These are phyloP conservation scores for Saccharomyces jurei DNA, from an alignment of 805 yeast genomes.

Conservation along the genomic window DNA sequence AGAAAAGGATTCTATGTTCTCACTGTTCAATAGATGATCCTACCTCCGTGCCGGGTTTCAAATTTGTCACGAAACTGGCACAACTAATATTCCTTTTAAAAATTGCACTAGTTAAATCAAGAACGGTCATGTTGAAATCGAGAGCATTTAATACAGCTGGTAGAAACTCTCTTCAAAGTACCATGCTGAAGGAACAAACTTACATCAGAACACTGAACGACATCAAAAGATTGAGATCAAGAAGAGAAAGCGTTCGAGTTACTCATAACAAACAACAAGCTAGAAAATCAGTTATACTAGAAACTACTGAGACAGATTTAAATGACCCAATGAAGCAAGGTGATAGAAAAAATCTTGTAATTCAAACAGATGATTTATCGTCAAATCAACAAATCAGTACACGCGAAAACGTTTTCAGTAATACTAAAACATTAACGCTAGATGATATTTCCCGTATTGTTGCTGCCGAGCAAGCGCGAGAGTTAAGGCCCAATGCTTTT, in stretches of 20 bases:
- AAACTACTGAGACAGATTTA: slow-evolving; percentile 36
- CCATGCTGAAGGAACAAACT: slow-evolving; percentile 36
- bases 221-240: slow-evolving; percentile 65
- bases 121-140: slow-evolving; percentile 42
- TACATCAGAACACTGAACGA: slow-evolving; percentile 67
- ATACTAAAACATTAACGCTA: slow-evolving; percentile 77
- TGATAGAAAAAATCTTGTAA: slow-evolving; percentile 28
- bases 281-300: slow-evolving; percentile 57
- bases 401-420: slow-evolving; percentile 44
- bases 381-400: slow-evolving; percentile 44
- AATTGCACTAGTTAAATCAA: slow-evolving; percentile 75
- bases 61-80: slow-evolving; percentile 53
- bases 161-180: slow-evolving; percentile 6
- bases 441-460: slow-evolving; percentile 97
- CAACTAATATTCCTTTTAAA: slow-evolving; percentile 73
- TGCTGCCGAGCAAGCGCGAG: slow-evolving; percentile 93
- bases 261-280: slow-evolving; percentile 49
- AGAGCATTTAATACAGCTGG: slow-evolving; percentile 5
- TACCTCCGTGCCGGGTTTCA: slow-evolving; percentile 47
- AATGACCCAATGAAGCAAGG: slow-evolving; percentile 3
- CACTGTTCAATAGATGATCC: slow-evolving; percentile 50
- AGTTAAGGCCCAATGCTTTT: slow-evolving; percentile 85
- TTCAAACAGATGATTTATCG: slow-evolving; percentile 16
- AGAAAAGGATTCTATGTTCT: slow-evolving; percentile 44
- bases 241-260: slow-evolving; percentile 50